Percentiles rank a stretch among this genome's conserved stretches.
phyloP scores from a whole-genome alignment of 1,284 basidiomycete genomes.

The Erythrobasidium hasegawianum region DNA sequence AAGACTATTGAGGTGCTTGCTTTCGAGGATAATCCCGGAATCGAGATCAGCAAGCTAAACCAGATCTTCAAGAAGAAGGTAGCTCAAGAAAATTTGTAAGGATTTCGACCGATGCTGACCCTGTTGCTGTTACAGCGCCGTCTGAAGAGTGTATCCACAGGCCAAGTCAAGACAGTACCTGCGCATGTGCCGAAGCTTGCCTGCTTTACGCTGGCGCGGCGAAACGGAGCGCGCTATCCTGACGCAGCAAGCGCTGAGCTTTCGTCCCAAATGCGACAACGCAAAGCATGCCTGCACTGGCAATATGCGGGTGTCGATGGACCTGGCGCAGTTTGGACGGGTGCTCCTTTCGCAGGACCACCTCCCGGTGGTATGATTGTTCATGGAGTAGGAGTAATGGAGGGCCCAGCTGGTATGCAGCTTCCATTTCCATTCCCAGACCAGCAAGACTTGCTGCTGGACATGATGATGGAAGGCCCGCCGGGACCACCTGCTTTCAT shows the following conservation, averaged over 20 bases:
- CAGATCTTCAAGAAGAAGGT: constrained; percentile 32
- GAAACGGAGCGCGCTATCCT: constrained; percentile 5
- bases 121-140: background rate
- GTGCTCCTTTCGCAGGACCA: background rate
- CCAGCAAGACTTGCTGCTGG: too few species aligned
- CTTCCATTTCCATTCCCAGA: too few species aligned
- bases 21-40: constrained; percentile 22
- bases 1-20: constrained; percentile 21
- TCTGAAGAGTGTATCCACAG: constrained; percentile 4
- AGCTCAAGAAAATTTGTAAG: too few species aligned
- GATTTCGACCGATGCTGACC: background rate
- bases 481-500: too few species aligned
- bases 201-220: constrained; percentile 21
- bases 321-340: background rate
- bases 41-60: constrained; percentile 14
- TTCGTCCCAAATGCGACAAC: background rate
- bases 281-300: constrained; percentile 32
- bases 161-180: constrained; percentile 15
- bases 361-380: too few species aligned
- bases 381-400: too few species aligned
- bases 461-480: too few species aligned
- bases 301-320: background rate
- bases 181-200: constrained; percentile 16
- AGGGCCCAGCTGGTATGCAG: too few species aligned
- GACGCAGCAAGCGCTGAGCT: constrained; percentile 9